Conservation (phyloP, 163 green algal species). For the Prototheca cutis region DNA sequence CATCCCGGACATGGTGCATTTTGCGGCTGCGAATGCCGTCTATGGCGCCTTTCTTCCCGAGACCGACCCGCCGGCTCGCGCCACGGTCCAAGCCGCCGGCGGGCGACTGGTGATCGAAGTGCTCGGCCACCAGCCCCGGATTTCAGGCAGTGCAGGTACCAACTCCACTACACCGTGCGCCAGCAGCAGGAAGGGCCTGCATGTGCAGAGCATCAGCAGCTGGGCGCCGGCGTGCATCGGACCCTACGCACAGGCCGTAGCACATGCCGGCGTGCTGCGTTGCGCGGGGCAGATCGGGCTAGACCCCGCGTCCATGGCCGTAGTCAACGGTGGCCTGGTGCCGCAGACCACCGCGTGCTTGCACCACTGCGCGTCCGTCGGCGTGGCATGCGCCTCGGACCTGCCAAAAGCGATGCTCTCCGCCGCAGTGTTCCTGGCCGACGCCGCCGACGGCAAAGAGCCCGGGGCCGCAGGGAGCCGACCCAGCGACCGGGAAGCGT, state of each 20-base stretch:
- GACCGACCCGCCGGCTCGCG: constrained; percentile 67
- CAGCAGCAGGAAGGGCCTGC: too few species aligned
- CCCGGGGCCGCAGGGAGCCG: too few species aligned
- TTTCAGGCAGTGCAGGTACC: too few species aligned
- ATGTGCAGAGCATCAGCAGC: constrained; percentile 88
- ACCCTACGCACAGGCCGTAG: constrained; percentile 80
- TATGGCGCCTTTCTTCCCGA: constrained; percentile 69
- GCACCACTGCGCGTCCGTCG: constrained; percentile 44
- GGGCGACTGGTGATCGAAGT: constrained; percentile 17
- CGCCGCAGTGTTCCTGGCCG: constrained; percentile 45
- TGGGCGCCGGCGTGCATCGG: constrained; percentile 95
- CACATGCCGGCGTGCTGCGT: constrained; percentile 33
- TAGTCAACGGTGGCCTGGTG: constrained; percentile 28
- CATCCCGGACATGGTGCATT: constrained; percentile 79
- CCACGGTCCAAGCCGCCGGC: constrained; percentile 60
- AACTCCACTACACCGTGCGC: too few species aligned
- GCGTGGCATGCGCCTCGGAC: constrained; percentile 41
- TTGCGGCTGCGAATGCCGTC: constrained; percentile 70
- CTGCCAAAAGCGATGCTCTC: constrained; percentile 34
- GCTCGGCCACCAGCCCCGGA: too few species aligned
- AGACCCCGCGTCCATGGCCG: constrained; percentile 61
- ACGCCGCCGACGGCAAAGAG: constrained; percentile 3
- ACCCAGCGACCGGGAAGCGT: too few species aligned
- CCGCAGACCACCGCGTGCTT: constrained; percentile 7
- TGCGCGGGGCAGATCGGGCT: constrained; percentile 70